Percentiles rank a stretch among this genome's conserved stretches.
Evolutionary conservation across 108 stramenopile genomes (phyloP).

Genomic region (Cafeteria roenbergensis): DNA sequence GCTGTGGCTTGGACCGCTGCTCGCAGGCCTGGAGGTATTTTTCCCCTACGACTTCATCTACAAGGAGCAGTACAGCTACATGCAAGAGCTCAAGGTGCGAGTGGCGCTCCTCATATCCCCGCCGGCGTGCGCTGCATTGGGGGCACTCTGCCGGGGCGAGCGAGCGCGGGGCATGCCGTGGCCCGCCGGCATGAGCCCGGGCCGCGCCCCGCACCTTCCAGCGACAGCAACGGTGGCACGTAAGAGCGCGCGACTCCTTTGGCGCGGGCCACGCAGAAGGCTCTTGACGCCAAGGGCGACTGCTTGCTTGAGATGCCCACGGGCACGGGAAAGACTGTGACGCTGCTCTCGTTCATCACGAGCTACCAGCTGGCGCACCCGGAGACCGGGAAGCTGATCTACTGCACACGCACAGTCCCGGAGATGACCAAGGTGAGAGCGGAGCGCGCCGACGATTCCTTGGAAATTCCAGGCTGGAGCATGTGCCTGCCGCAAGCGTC

Average conservation of each 20-base stretch:
- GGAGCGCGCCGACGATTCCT: too few species aligned
- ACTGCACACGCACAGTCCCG: conserved; percentile 98
- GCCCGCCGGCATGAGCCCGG: too few species aligned
- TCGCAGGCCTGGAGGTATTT: conserved; percentile 92
- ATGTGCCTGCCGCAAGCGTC: too few species aligned
- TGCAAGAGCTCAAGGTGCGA: conserved; percentile 83
- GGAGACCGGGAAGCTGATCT: conserved; percentile 86
- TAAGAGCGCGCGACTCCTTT: too few species aligned
- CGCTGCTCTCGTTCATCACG: conserved; percentile 84
- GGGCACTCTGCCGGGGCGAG: too few species aligned
- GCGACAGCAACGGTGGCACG: too few species aligned
- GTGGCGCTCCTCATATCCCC: too few species aligned
- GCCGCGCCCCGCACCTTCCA: too few species aligned
- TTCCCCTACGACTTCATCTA: conserved; percentile 94
- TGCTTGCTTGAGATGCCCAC: conserved; percentile 97
- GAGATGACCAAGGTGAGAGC: conserved; percentile 71
- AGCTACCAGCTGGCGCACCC: conserved; percentile 78
- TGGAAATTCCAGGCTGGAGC: too few species aligned
- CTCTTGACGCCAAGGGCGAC: conserved; percentile 91
- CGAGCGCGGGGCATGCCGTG: too few species aligned
- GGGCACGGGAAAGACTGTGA: conserved; percentile 75
- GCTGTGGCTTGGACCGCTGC: too few species aligned
- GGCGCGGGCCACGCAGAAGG: conserved; percentile 10
- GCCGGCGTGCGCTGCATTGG: too few species aligned
- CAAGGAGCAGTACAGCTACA: conserved; percentile 95